Base-by-base conservation (phyloP, 2,329 filamentous ascomycete genomes). In the Fusarium sp. region DNA sequence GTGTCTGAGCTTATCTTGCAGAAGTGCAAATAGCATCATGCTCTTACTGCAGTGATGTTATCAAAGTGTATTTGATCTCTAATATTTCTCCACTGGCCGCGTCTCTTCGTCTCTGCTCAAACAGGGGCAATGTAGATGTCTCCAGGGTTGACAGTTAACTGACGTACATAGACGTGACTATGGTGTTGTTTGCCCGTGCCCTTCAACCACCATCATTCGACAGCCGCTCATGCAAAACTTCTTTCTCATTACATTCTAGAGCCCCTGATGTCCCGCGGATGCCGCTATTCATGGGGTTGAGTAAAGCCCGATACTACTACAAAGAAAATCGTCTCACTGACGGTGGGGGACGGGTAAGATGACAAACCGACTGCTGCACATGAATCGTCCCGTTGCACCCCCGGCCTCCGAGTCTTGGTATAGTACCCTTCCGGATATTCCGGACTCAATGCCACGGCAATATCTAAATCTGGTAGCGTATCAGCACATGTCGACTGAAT, bases 141-240 rank as follows among this genome's bases (percentile, higher is more conserved):
- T 41, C 51, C 21, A 28, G 41, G 50, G 28, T 37, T 28, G 41
- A 54, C 30, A 30, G 43, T 39, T 53, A 6, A 62, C 49, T 42
- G 39, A 52, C 64, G 52, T 50, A 51, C 30, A 37, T 49, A 21
- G 45, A 61, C 60, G 56, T 71, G 70, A 71, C 45, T 30, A 70
- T 73, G 71, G 66, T 72, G 71, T 70, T 68, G 71, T 73, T 60
- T 55, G 39, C 45, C 54, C 62, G 50, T 71, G 69, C 50, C 25
- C 52, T n/a, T 57, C 49, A 57, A 56, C 49, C 59, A 53, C 44
- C 48, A 73, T 71, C 70, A 54, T 69, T 45, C 54, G 64, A 70
- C 57, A 43, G 14, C 39, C 53, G 23, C 41, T 54, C 31, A 46
- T 30, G 31, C 25, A 54, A 46, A 41, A 14, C 39, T 50, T 18